Base-by-base conservation (phyloP, 139 green algal species). In the Diplosphaera chodatii region DNA sequence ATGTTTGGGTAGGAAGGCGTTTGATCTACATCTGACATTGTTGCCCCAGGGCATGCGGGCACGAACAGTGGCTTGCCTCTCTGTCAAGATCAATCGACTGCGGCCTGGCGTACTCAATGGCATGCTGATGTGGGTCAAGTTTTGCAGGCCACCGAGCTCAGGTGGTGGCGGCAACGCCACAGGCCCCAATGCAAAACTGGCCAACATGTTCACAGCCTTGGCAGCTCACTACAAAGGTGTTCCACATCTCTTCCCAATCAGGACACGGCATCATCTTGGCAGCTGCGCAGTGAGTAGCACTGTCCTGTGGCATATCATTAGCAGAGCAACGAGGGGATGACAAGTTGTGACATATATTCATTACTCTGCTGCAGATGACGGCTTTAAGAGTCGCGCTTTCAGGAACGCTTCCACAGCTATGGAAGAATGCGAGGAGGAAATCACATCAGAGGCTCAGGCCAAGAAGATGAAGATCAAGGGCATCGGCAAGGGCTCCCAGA, bases 1-100 rank as follows among this genome's bases (percentile, higher is more conserved):
- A 30, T 78, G 1, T 92, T 92, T 72, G 87, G 87, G 75, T 86
- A 62, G 37, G 37, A n/a, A n/a, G n/a, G n/a, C n/a, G n/a, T n/a
- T n/a, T n/a, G n/a, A n/a, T n/a, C n/a, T n/a, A n/a, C n/a, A n/a
- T n/a, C n/a, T n/a, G n/a, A n/a, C n/a, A n/a, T n/a, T n/a, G n/a
- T n/a, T n/a, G n/a, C n/a, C n/a, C n/a, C n/a, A n/a, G n/a, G n/a
- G n/a, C n/a, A n/a, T n/a, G n/a, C n/a, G n/a, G n/a, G n/a, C n/a
- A n/a, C n/a, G n/a, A n/a, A n/a, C n/a, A n/a, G n/a, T n/a, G n/a
- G n/a, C n/a, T n/a, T n/a, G n/a, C n/a, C n/a, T n/a, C n/a, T n/a
- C n/a, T n/a, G n/a, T n/a, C n/a, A n/a, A n/a, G n/a, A n/a, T n/a
- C n/a, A n/a, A n/a, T n/a, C n/a, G n/a, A n/a, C n/a, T n/a, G n/a